Base-by-base conservation (phyloP, 2,329 filamentous ascomycete genomes). In the Myriosclerotinia curreyana region DNA sequence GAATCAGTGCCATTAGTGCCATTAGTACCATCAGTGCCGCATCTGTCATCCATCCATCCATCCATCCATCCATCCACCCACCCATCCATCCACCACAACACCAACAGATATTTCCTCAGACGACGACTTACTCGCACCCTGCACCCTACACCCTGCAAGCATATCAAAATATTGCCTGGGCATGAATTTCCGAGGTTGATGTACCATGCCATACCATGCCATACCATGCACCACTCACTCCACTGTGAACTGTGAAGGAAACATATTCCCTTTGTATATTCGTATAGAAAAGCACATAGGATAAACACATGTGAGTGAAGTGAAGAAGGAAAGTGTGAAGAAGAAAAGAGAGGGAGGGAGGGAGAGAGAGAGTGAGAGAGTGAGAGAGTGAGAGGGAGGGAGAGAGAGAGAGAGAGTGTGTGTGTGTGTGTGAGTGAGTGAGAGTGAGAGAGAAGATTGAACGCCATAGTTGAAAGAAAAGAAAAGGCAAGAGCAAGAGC, bases 261-360 rank as follows among this genome's bases (percentile, higher is more conserved):
- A 48, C 31, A 48, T 22, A 49, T 25, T 17, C 12, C 42, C 54
- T 25, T 25, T 14, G 14, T 25, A 6, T 48, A 20, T 25, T 25
- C n/a, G 14, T 25, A 6, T 48, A 20, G 42, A 25, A 36, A 17
- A 22, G n/a, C 55, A 58, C 55, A 48, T 17, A 25, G 55, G 48
- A 59, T 36, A 59, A 46, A 46, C 40, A 46, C 54, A 58, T 22
- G 42, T 46, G 54, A 58, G 22, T 14, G 28, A 58, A 46, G 40
- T 22, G 54, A 58, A 48, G 31, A 50, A 38, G 42, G 8, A 48
- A 50, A 28, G 7, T n/a, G 22, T 11, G 25, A 28, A n/a, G 44
- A 31, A 11, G 25, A 34, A 58, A 20, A 46, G 20, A 36, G 20
- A 34, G 28, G 15, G 22, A 31, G 40, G n/a, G 20, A 46, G 42